phyloP scores from a whole-genome alignment of 768 basidiomycete species.

The Collybia sordida region DNA sequence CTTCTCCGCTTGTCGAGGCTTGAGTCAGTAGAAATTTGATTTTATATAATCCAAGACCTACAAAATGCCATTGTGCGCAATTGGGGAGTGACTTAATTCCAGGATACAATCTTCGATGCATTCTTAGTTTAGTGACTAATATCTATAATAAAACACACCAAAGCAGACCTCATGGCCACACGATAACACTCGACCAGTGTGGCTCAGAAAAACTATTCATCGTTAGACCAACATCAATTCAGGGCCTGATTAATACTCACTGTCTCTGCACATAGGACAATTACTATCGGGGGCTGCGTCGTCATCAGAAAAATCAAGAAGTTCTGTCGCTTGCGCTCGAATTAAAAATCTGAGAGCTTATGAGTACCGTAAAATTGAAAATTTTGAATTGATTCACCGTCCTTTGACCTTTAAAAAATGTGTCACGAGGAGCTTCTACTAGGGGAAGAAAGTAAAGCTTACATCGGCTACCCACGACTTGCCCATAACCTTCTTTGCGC shows the following conservation, averaged over 20 bases:
- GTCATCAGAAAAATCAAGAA: constrained; percentile 47
- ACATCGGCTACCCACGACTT: constrained; percentile 40
- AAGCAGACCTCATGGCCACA: constrained; percentile 72
- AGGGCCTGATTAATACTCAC: constrained; percentile 24
- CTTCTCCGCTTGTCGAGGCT: constrained; percentile 43
- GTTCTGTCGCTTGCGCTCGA: constrained; percentile 43
- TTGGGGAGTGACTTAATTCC: constrained; percentile 48
- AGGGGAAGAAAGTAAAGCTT: not conserved
- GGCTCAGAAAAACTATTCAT: constrained; percentile 40
- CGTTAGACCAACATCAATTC: no score
- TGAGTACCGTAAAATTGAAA: no score
- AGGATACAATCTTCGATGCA: constrained; percentile 49
- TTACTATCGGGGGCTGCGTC: constrained; percentile 39
- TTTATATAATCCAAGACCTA: constrained; percentile 24
- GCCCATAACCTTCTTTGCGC: constrained; percentile 52
- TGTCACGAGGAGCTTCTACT: no score
- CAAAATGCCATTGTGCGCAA: constrained; percentile 62
- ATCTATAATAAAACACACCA: constrained; percentile 31
- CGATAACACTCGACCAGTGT: constrained; percentile 57
- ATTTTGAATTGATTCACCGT: no score
- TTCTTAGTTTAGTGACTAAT: not conserved
- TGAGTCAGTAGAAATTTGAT: not conserved
- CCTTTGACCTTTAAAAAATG: constrained; percentile 27
- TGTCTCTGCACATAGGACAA: constrained; percentile 70
- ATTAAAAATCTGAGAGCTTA: constrained; percentile 37